These are phyloP conservation scores for Polyplosphaeria fusca DNA, from an alignment of 495 filamentous ascomycete species.

Conservation along the genomic window DNA sequence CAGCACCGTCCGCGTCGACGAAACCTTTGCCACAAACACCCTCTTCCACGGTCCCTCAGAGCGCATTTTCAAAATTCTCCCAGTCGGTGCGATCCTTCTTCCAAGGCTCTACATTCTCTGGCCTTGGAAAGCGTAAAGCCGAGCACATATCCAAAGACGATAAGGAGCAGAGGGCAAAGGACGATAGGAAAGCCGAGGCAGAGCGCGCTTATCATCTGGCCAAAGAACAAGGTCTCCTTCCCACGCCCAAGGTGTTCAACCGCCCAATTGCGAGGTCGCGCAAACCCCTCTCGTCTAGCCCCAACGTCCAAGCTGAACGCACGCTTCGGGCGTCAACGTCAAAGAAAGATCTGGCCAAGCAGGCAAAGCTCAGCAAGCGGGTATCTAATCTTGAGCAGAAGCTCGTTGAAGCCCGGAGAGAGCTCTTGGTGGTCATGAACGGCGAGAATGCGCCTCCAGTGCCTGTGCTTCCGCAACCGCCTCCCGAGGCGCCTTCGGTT, in stretches of 20 bases:
- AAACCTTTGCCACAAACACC: neutral
- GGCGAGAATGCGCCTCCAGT: slow-evolving; percentile 34
- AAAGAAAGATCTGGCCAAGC: slow-evolving; percentile 59
- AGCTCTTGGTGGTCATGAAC: slow-evolving; percentile 52
- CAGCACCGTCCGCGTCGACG: neutral
- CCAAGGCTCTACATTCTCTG: neutral
- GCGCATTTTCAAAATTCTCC: slow-evolving; percentile 15
- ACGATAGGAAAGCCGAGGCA: slow-evolving; percentile 47
- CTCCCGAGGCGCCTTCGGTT: slow-evolving; percentile 7
- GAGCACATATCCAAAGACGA: neutral
- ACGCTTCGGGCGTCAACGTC: slow-evolving; percentile 52
- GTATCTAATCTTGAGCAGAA: slow-evolving; percentile 66
- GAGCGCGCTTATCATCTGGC: slow-evolving; percentile 59
- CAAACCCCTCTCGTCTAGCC: slow-evolving; percentile 15
- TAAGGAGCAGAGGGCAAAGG: slow-evolving; percentile 30
- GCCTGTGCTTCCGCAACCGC: neutral
- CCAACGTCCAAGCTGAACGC: slow-evolving; percentile 33
- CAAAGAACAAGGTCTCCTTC: slow-evolving; percentile 57
- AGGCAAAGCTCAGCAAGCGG: slow-evolving; percentile 60
- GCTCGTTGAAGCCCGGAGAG: slow-evolving; percentile 54
- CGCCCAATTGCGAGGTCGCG: slow-evolving; percentile 11
- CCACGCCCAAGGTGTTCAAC: slow-evolving; percentile 23
- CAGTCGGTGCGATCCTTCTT: slow-evolving; percentile 6
- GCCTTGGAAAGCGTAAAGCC: slow-evolving; percentile 16
- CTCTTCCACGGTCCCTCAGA: slow-evolving; percentile 3